Evolutionary conservation across 108 stramenopile genomes (phyloP).

Genomic region (Cylindrotheca closterium): DNA sequence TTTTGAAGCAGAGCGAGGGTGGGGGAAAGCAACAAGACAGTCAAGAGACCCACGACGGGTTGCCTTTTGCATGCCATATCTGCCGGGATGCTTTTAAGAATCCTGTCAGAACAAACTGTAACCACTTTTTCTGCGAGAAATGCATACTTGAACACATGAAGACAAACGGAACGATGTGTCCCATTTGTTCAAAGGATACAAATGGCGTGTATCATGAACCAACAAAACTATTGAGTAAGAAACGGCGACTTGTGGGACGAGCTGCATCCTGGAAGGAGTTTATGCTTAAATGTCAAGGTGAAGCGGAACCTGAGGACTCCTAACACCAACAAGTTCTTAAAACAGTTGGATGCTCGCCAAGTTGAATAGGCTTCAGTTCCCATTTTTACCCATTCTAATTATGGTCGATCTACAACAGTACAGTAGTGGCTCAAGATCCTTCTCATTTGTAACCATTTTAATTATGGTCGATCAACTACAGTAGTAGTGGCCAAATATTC

Average conservation of each 20-base stretch:
- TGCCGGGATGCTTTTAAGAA: constrained; percentile 87
- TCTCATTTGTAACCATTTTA: too few species aligned
- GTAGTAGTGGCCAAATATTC: too few species aligned
- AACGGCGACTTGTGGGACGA: constrained; percentile 58
- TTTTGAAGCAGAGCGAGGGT: constrained; percentile 38
- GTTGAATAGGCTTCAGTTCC: too few species aligned
- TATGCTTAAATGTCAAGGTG: constrained; percentile 8
- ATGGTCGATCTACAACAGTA: too few species aligned
- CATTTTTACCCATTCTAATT: too few species aligned
- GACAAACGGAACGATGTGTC: constrained; percentile 47
- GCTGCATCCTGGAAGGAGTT: constrained; percentile 33
- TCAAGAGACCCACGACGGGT: constrained; percentile 57
- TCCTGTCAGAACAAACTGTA: constrained; percentile 92
- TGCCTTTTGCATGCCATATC: constrained; percentile 95
- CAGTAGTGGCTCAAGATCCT: too few species aligned
- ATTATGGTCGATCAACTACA: too few species aligned
- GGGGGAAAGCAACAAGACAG: constrained; percentile 4
- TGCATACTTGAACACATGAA: constrained; percentile 74
- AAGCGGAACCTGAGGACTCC: too few species aligned
- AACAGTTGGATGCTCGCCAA: too few species aligned
- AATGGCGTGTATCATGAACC: constrained; percentile 86
- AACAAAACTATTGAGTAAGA: constrained; percentile 71
- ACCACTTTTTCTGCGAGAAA: constrained; percentile 92
- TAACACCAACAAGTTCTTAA: too few species aligned
- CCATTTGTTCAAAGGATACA: constrained; percentile 90